Evolutionary conservation across 2,329 filamentous ascomycete genomes (phyloP).

Genomic region (Trichocomaceae sp.): DNA sequence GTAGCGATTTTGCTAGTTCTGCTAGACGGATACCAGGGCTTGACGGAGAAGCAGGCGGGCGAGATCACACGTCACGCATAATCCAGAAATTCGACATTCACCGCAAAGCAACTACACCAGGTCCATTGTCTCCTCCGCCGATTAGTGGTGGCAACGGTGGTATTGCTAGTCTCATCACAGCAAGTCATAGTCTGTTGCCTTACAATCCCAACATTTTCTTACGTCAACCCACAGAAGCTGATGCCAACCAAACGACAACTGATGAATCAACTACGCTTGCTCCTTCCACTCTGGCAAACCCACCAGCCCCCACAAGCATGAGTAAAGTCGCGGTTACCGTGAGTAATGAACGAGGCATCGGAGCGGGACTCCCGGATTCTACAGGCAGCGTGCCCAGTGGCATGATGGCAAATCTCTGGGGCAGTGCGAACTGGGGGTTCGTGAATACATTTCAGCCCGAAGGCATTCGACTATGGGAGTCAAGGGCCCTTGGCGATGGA

Average conservation of each 20-base stretch:
- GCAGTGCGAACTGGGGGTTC: conserved; percentile 73
- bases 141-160: conserved; percentile 51
- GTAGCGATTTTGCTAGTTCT: conserved; percentile 59
- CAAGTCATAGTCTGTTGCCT: conserved; percentile 72
- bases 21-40: conserved; percentile 44
- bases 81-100: conserved; percentile 91
- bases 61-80: conserved; percentile 78
- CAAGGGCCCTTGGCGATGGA: conserved; percentile 18
- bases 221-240: conserved; percentile 32
- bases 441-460: conserved; percentile 56
- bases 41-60: conserved; percentile 62
- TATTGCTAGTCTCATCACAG: conserved; percentile 78
- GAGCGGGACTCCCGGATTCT: conserved; percentile 53
- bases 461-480: conserved; percentile 36
- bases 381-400: conserved; percentile 72
- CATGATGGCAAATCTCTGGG: conserved; percentile 90
- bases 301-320: conserved; percentile 75
- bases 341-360: conserved; percentile 66
- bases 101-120: conserved; percentile 62
- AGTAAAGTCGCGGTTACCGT: conserved; percentile 79
- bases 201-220: conserved; percentile 45
- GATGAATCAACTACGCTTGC: conserved; percentile 58
- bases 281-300: conserved; percentile 72
- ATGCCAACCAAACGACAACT: conserved; percentile 27
- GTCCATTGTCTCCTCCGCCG: conserved; percentile 38